Base-by-base conservation (phyloP, 73 alveolate genomes). In the Tetrahymena thermophila region DNA sequence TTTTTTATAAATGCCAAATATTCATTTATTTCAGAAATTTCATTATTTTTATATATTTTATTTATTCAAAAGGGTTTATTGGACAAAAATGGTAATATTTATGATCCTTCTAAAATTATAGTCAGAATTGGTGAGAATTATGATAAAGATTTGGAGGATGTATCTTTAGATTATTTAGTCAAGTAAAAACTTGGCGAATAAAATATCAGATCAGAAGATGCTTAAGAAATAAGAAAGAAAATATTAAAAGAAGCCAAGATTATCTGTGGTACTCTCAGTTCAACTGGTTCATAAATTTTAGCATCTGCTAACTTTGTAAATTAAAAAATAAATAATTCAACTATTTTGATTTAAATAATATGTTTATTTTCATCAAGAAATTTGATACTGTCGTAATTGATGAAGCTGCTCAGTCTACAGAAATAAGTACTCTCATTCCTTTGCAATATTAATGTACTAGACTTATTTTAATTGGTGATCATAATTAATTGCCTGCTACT, bases 371-470 rank as follows among this genome's bases (percentile, higher is more conserved):
- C 14, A 96, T 44, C 21, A 34, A 85, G 71, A 95, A 96, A 43
- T 97, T 97, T 56, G 98, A 94, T 71, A 97, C 97, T 23, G 97
- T 97, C n/a, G 94, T 97, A 10, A 96, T 97, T 3, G 99, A 97
- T 94, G 99, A 97, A 93, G 99, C 99, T n/a, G 96, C 97, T 35
- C 96, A 97, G 84, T 94, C 98, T 16, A 95, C 96, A 4, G 99
- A 97, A 94, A 58, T 97, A 0, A 56, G 95, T 31, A 95, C 98
- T 4, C 84, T 97, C 34, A 97, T 97, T 17, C 99, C 99, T 14
- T 94, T 97, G 35, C 85, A 96, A 94, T 97, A 94, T 57, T 96
- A 95, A 10, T 85, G 98, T 35, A 95, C 94, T 50, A 93, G 97
- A 94, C 94, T 97, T 34, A 97, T 97, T 25, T 95, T 97, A 44